Evolutionary conservation across 495 filamentous ascomycete genomes (phyloP).

Genomic region (Hyphodiscus hymeniophilus): DNA sequence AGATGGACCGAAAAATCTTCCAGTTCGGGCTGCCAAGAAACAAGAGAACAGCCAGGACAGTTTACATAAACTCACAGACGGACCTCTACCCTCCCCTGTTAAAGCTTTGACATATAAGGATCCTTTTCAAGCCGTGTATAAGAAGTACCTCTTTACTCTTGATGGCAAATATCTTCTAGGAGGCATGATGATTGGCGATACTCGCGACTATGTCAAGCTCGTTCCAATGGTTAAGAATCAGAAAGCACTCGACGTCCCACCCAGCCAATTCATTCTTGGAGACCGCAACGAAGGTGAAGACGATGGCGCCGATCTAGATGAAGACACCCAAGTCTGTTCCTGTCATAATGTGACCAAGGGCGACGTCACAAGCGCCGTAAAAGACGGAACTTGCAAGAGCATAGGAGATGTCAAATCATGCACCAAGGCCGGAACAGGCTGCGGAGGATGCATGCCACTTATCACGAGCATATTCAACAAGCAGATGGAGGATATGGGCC

Average conservation of each 20-base stretch:
- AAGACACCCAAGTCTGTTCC: constrained; percentile 88
- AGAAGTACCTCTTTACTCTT: constrained; percentile 89
- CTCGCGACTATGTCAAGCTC: constrained; percentile 86
- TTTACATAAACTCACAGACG: constrained; percentile 46
- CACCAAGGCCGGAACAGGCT: constrained; percentile 92
- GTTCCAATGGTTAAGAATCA: constrained; percentile 90
- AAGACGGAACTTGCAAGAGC: constrained; percentile 71
- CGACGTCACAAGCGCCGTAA: constrained; percentile 65
- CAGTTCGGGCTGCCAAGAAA: constrained; percentile 18
- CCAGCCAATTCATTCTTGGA: constrained; percentile 84
- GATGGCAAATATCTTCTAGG: constrained; percentile 92
- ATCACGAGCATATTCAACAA: constrained; percentile 91
- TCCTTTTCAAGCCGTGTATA: constrained; percentile 89
- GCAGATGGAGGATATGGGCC: constrained; percentile 82
- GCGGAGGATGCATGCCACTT: constrained; percentile 89
- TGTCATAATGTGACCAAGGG: constrained; percentile 95
- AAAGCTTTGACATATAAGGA: constrained; percentile 91
- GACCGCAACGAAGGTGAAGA: constrained; percentile 56
- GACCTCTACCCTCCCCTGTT: constrained; percentile 38
- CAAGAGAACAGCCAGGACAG: constrained; percentile 22
- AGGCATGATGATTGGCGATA: constrained; percentile 98
- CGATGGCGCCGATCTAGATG: constrained; percentile 48
- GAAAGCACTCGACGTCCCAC: constrained; percentile 74
- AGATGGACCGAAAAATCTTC: constrained; percentile 42
- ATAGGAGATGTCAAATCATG: constrained; percentile 85